Evolutionary conservation across 1,284 basidiomycete species (phyloP), one percentile per base, ranked within the genome.

Genomic region (Omphalotus olearius): DNA sequence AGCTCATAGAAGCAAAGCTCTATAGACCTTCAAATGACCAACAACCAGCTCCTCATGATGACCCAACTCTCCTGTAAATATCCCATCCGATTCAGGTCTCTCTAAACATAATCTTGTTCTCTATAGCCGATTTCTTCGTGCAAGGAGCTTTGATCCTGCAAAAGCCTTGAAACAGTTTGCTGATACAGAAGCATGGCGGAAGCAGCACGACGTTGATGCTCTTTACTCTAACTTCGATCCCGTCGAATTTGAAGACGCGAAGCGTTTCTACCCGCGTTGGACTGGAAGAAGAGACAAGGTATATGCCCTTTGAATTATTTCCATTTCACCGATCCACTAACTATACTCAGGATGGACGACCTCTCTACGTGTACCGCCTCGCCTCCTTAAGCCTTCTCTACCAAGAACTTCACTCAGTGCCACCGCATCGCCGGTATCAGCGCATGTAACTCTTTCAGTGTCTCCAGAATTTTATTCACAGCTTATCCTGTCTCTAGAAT

Each of bases 231-330:
- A 72, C 2, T 84, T 88, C 58, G 73, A 77, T 20, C 47, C 68
- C 0, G 73, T 73, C 10, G 88, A 90, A 58, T 74, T 90, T 55
- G 79, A 84, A 61, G 62, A 62, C 20, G 66, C 80, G 3, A 79
- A 79, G 62, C 70, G 73, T 47, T 88, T 83, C 55, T 90, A 90
- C 68, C 85, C 88, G 1, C 74, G 84, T 33, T 91, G 86, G 86
- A 91, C 87, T 1, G 88, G 88, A 1, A 72, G 83, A 50, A 71
- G 87, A 60, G 84, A 89, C 62, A 87, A 83, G 71, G 87, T 80
- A 57, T 6, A 43, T 30, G 18, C 36, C 35, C 30, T 14, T 45
- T 30, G 17, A 40, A 25, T 46, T 5, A 35, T 13, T 18, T 25
- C 25, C 26, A 51, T 17, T 23, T 5, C 23, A 23, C 23, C 23